Evolutionary conservation across 2,329 filamentous ascomycete genomes (phyloP), one percentile per base, ranked within the genome.

Genomic region (Ophiostoma piceae): DNA sequence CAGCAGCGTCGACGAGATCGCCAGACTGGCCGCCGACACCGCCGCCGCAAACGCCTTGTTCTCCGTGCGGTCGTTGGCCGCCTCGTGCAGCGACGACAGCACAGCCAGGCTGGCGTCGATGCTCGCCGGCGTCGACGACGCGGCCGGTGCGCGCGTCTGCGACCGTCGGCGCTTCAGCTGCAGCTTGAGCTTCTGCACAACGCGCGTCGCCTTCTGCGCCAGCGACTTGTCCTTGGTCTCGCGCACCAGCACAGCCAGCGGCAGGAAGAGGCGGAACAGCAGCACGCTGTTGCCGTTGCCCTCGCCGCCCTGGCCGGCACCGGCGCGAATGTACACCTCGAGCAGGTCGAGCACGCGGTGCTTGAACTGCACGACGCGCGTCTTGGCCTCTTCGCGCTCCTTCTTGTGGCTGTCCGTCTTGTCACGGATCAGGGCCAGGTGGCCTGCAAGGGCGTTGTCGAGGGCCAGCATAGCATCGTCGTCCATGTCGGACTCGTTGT

Each of bases 381-480:
- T 91, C 77, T 92, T 95, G 69, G 94, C 94, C 71, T 94, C 90
- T 77, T 92, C 92, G 75, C 91, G 90, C 76, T 95, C 89, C 79
- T 94, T 91, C 81, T 94, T 95, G 76, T 90, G 90, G 77, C 85
- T 89, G 1, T 82, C 81, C 19, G 82, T 82, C 78, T 92, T 89
- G 73, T 86, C 87, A 67, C 89, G 88, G 71, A 74, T 68, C 74
- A 94, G 89, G 74, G 89, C 88, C 84, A 98, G 96, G 72, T 97
- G 92, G 73, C 92, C 91, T 67, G 89, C 87, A 3, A 99, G 87
- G 76, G 94, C 90, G 12, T 86, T 86, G 75, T 98, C 94, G 19
- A 98, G 83, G 3, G 89, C 89, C 80, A 97, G 89, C 95, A 98
- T 98, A 77, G 97, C 90, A 22, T 94, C 93, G 79, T 98, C 94